phyloP scores from a whole-genome alignment of 1,139 yeast species.

The Meyerozyma guilliermondii region DNA sequence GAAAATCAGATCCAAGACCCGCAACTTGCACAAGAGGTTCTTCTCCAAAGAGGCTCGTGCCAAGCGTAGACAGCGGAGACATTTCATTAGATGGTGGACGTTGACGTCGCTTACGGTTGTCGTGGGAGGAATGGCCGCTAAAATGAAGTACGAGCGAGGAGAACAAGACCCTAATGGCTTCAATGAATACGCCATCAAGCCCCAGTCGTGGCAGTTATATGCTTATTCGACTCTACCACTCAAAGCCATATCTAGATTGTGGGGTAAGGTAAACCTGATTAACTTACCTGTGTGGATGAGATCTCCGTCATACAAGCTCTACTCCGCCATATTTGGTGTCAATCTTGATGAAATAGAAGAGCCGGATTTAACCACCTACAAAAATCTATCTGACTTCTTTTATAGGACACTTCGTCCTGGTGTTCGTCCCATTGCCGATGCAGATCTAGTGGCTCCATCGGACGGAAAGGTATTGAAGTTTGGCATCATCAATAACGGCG shows the following conservation, averaged over 20 bases:
- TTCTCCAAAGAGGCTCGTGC: constrained; percentile 42
- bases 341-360: constrained; percentile 86
- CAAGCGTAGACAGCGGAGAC: constrained; percentile 41
- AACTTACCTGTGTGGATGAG: constrained; percentile 87
- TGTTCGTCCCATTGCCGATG: constrained; percentile 68
- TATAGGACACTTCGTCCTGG: constrained; percentile 80
- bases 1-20: constrained; percentile 29
- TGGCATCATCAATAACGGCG: constrained; percentile 79
- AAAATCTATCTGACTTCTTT: constrained; percentile 85
- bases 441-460: constrained; percentile 80
- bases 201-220: constrained; percentile 80
- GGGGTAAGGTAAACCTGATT: constrained; percentile 89
- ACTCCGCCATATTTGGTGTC: constrained; percentile 80
- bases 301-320: constrained; percentile 73
- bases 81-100: constrained; percentile 65
- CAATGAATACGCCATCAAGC: constrained; percentile 48
- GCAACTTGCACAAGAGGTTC: constrained; percentile 34
- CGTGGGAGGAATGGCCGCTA: constrained; percentile 60
- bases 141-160: constrained; percentile 38
- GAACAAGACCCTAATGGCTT: constrained; percentile 23
- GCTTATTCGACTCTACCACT: constrained; percentile 88
- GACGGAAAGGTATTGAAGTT: constrained; percentile 88
- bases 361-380: constrained; percentile 67
- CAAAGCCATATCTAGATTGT: constrained; percentile 82
- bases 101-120: constrained; percentile 60